Evolutionary conservation across 1,139 yeast species (phyloP).

Genomic region (Blastobotrys persicus): DNA sequence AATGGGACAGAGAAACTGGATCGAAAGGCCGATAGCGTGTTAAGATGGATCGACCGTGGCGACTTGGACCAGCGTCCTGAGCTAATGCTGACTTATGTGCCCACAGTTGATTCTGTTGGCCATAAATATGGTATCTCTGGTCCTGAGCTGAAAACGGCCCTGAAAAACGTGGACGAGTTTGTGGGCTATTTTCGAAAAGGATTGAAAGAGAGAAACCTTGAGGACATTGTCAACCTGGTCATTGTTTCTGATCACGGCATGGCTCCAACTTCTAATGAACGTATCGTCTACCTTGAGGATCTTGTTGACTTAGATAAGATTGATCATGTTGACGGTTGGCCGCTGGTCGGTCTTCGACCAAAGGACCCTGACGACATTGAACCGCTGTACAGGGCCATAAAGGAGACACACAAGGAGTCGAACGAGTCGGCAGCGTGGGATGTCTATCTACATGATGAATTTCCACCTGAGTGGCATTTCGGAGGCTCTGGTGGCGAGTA

Average conservation of each 20-base stretch:
- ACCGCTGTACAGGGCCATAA: slow-evolving; percentile 41
- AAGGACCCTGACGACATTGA: slow-evolving; percentile 36
- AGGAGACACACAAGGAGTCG: slow-evolving; percentile 26
- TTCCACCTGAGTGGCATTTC: slow-evolving; percentile 66
- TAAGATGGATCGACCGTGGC: slow-evolving; percentile 61
- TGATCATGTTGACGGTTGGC: slow-evolving; percentile 82
- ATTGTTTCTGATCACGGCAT: slow-evolving; percentile 91
- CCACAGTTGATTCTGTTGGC: slow-evolving; percentile 74
- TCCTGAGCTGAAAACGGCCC: slow-evolving; percentile 50
- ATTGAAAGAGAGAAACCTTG: slow-evolving; percentile 53
- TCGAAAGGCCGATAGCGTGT: slow-evolving; percentile 54
- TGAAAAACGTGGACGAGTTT: slow-evolving; percentile 64
- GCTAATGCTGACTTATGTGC: slow-evolving; percentile 74
- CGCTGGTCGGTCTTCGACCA: slow-evolving; percentile 77
- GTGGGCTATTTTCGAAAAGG: slow-evolving; percentile 51
- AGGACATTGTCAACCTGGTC: slow-evolving; percentile 65
- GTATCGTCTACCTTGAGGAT: slow-evolving; percentile 69
- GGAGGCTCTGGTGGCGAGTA: slow-evolving; percentile 54
- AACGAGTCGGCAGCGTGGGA: slow-evolving; percentile 40
- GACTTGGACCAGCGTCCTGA: slow-evolving; percentile 60
- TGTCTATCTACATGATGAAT: slow-evolving; percentile 54
- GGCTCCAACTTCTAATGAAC: slow-evolving; percentile 74
- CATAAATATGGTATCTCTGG: slow-evolving; percentile 71
- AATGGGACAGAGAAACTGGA: slow-evolving; percentile 62
- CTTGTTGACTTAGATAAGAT: slow-evolving; percentile 52